Percentiles rank a stretch among this genome's conserved stretches.
Conservation (phyloP, 2,329 filamentous ascomycete genomes). For the Fusarium xyrophilum region DNA sequence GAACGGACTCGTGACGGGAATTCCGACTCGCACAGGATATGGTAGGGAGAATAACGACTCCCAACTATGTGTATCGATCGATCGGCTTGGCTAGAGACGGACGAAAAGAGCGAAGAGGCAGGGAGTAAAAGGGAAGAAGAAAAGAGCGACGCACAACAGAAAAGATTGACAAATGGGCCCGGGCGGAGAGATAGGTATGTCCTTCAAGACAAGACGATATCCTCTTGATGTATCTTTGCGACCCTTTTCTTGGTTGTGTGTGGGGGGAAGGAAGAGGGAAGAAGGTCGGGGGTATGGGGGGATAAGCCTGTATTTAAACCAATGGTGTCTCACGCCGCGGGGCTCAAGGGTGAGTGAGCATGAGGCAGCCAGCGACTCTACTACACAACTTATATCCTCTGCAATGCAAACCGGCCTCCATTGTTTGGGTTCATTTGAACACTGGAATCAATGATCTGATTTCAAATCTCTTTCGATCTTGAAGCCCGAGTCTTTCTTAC, state of each 20-base stretch:
- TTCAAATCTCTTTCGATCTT: not conserved
- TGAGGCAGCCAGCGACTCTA: conserved; percentile 11
- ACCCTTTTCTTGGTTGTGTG: conserved; percentile 63
- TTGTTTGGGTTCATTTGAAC: not conserved
- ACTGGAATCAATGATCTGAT: conserved; percentile 1
- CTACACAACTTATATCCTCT: conserved; percentile 5
- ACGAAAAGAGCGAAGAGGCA: conserved; percentile 59
- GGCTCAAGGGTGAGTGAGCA: conserved; percentile 13
- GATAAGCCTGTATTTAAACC: conserved; percentile 39
- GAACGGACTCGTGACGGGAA: conserved; percentile 40
- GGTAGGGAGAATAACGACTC: conserved; percentile 21
- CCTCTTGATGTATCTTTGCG: conserved; percentile 62
- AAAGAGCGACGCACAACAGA: conserved; percentile 49
- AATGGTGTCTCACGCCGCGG: conserved; percentile 19
- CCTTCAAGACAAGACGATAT: conserved; percentile 58
- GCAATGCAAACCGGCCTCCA: conserved; percentile 3
- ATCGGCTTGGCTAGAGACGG: conserved; percentile 54
- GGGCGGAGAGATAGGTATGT: conserved; percentile 59
- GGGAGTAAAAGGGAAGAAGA: conserved; percentile 40
- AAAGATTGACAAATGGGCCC: conserved; percentile 59
- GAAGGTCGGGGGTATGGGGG: conserved; percentile 19
- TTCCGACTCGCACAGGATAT: conserved; percentile 15
- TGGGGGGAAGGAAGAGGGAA: conserved; percentile 57
- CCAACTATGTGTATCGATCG: conserved; percentile 36
- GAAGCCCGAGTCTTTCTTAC: conserved; percentile 7